phyloP scores from a whole-genome alignment of 225 moss, liverwort and hornwort species.

The Polytrichum commune region DNA sequence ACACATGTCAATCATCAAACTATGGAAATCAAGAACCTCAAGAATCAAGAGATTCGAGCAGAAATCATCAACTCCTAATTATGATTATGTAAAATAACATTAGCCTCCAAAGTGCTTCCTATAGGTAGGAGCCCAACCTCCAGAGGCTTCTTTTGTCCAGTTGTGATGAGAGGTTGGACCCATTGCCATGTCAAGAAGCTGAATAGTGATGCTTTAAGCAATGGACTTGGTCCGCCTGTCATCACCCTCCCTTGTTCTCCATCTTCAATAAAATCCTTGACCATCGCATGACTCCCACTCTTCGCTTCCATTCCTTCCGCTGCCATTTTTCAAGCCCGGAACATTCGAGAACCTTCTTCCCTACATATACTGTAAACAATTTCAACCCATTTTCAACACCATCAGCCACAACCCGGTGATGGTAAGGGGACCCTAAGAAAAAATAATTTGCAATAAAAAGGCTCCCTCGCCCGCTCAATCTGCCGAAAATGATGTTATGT shows the following conservation, averaged over 20 bases:
- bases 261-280: conserved; percentile 1
- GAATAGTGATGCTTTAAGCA: conserved; percentile 36
- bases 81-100: not conserved
- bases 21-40: not conserved
- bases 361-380: too few species aligned
- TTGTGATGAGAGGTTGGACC: conserved; percentile 56
- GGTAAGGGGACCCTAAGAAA: too few species aligned
- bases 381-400: too few species aligned
- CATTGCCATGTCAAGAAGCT: conserved; percentile 65
- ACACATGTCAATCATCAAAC: not conserved
- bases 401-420: too few species aligned
- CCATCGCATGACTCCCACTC: conserved; percentile 11
- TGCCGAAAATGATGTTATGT: too few species aligned
- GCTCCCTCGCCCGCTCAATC: too few species aligned
- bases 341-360: too few species aligned
- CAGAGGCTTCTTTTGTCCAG: conserved; percentile 54
- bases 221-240: conserved; percentile 64
- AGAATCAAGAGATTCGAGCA: not conserved
- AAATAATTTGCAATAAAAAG: too few species aligned
- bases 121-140: conserved; percentile 26
- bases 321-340: too few species aligned
- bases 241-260: conserved; percentile 3
- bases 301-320: too few species aligned
- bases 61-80: not conserved
- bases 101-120: not conserved